phyloP scores from a whole-genome alignment of 2,329 filamentous ascomycete genomes.

The Aspergillus niger region DNA sequence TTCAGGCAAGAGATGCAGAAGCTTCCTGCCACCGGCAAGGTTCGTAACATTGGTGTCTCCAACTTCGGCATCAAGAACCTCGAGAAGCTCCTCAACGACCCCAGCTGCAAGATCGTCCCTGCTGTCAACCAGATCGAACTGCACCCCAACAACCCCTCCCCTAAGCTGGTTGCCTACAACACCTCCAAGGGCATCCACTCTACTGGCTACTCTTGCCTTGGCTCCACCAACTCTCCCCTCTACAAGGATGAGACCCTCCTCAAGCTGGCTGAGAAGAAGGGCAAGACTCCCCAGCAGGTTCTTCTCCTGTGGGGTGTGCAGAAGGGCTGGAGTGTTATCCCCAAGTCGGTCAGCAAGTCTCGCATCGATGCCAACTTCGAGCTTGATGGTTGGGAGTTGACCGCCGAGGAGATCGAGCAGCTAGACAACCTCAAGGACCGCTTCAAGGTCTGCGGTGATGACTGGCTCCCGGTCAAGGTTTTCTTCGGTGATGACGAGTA shows the following conservation, averaged over 20 bases:
- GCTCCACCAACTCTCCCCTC: slow-evolving; percentile 56
- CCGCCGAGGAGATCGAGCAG: slow-evolving; percentile 69
- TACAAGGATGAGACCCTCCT: slow-evolving; percentile 57
- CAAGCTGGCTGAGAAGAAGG: slow-evolving; percentile 57
- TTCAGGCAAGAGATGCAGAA: slow-evolving; percentile 56
- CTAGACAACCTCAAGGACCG: slow-evolving; percentile 70
- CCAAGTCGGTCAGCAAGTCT: slow-evolving; percentile 74
- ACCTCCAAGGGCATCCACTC: slow-evolving; percentile 57
- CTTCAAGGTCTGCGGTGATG: slow-evolving; percentile 80
- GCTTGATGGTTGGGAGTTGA: slow-evolving; percentile 73
- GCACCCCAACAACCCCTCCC: slow-evolving; percentile 72
- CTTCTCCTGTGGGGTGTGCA: slow-evolving; percentile 73
- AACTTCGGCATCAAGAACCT: slow-evolving; percentile 83
- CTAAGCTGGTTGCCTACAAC: slow-evolving; percentile 53
- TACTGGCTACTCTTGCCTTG: slow-evolving; percentile 59
- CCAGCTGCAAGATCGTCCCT: slow-evolving; percentile 58
- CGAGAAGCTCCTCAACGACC: slow-evolving; percentile 71
- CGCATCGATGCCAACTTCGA: slow-evolving; percentile 77
- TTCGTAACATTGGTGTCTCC: slow-evolving; percentile 79
- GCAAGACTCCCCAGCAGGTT: slow-evolving; percentile 57
- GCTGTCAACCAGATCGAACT: slow-evolving; percentile 57
- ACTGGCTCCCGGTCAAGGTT: slow-evolving; percentile 71
- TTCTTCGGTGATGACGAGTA: slow-evolving; percentile 85
- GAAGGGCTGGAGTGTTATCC: slow-evolving; percentile 80
- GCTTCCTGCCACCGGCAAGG: slow-evolving; percentile 58